Percentiles rank a stretch among this genome's conserved stretches.
Evolutionary conservation across 1,284 basidiomycete genomes (phyloP).

Genomic region (Apiotrichum laibachii): DNA sequence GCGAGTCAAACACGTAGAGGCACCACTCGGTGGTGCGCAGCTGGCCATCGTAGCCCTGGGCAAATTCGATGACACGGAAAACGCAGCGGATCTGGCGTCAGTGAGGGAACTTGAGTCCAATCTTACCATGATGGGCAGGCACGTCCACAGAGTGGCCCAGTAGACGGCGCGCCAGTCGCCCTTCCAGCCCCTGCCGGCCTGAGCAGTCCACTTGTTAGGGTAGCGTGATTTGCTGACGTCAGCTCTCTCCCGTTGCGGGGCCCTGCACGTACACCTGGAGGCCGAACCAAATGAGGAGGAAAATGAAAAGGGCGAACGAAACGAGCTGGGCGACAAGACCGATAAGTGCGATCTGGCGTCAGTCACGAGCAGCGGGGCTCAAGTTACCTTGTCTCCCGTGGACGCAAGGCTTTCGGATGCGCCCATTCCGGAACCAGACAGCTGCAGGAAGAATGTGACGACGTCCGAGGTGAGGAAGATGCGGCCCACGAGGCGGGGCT

Average conservation of each 20-base stretch:
- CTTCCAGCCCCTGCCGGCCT: neutral
- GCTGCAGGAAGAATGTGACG: slow-evolving; percentile 64
- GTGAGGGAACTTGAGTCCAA: neutral
- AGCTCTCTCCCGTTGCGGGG: too few relatives aligned
- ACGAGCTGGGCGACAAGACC: slow-evolving; percentile 63
- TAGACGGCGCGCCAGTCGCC: slow-evolving; percentile 45
- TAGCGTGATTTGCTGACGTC: neutral
- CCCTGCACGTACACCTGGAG: slow-evolving; percentile 52
- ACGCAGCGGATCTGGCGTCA: slow-evolving; percentile 56
- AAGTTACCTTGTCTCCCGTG: slow-evolving; percentile 46
- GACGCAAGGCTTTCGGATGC: slow-evolving; percentile 27
- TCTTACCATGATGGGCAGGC: slow-evolving; percentile 63
- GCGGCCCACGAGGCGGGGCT: slow-evolving; percentile 24
- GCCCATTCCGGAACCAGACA: slow-evolving; percentile 47
- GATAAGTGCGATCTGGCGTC: slow-evolving; percentile 57
- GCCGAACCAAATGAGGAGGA: slow-evolving; percentile 59
- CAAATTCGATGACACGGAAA: slow-evolving; percentile 64
- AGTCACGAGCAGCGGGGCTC: slow-evolving; percentile 4
- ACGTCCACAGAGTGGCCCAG: slow-evolving; percentile 58
- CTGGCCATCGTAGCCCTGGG: slow-evolving; percentile 61
- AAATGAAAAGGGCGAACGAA: slow-evolving; percentile 62
- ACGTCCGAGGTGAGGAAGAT: slow-evolving; percentile 56
- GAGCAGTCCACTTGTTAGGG: slow-evolving; percentile 1
- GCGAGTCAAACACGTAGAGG: slow-evolving; percentile 66
- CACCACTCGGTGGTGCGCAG: slow-evolving; percentile 61